Conservation (phyloP, 345 rosid genomes). For the Erysimum cheiranthoides region DNA sequence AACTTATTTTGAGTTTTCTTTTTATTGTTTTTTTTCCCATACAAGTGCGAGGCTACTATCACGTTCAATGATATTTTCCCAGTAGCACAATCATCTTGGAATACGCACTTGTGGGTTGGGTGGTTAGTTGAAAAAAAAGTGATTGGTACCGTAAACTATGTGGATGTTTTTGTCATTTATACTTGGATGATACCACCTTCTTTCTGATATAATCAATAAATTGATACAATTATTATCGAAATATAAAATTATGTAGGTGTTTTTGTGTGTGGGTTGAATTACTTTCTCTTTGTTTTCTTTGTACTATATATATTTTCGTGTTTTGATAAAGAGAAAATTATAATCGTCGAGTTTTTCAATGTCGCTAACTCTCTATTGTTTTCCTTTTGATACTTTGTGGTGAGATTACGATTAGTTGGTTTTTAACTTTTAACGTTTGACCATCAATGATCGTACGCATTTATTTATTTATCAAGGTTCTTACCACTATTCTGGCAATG, state of each 20-base stretch:
- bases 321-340: neutral
- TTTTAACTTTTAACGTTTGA: slow-evolving; percentile 10
- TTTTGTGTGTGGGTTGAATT: neutral
- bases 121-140: neutral
- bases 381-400: slow-evolving; percentile 19
- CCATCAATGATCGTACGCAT: neutral
- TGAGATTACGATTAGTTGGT: neutral
- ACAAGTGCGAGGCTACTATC: slow-evolving; percentile 2
- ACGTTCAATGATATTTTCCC: neutral
- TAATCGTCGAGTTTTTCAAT: neutral
- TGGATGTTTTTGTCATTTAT: neutral
- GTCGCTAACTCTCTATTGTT: neutral
- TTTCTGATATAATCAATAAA: neutral
- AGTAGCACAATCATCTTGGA: neutral
- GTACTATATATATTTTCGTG: neutral
- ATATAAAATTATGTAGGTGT: neutral
- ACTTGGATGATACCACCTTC: neutral
- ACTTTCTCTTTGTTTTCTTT: neutral
- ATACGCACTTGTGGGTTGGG: neutral
- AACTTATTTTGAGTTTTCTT: neutral
- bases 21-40: neutral
- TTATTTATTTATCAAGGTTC: neutral
- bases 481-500: slow-evolving; percentile 4
- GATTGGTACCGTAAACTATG: neutral
- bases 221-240: neutral